A percentile compares a stretch with the other conserved stretches of the same genome.
Conservation (phyloP, 768 basidiomycete species). For the Amanita pseudoporphyria region DNA sequence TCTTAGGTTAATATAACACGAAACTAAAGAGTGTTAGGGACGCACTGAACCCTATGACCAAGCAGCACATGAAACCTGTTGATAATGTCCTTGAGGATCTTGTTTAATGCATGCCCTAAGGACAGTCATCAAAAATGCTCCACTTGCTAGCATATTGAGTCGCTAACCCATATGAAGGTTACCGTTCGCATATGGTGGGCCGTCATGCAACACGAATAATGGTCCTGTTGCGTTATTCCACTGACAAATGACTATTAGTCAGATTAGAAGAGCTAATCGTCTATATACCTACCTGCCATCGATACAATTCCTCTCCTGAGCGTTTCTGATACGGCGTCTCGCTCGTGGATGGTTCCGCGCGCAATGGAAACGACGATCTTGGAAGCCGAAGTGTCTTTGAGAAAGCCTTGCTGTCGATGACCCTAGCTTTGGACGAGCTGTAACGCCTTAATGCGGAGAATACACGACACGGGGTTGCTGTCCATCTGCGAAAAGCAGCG, state of each 20-base stretch:
- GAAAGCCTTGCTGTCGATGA: constrained; percentile 29
- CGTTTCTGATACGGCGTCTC: constrained; percentile 48
- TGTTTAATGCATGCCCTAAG: constrained; percentile 90
- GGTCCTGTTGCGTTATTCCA: constrained; percentile 55
- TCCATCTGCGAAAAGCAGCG: background rate
- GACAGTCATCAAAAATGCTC: background rate
- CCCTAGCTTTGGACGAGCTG: background rate
- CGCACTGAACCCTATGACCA: constrained; percentile 78
- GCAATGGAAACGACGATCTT: constrained; percentile 69
- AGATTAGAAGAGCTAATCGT: background rate
- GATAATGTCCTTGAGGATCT: constrained; percentile 93
- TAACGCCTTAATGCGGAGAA: background rate
- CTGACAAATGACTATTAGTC: constrained; percentile 24
- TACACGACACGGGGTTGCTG: background rate
- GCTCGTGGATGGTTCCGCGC: constrained; percentile 53
- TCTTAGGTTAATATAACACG: constrained; percentile 6
- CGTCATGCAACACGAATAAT: constrained; percentile 85
- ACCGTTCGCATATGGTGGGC: constrained; percentile 97
- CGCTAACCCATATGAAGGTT: constrained; percentile 83
- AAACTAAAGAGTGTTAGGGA: background rate
- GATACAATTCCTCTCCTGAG: constrained; percentile 70
- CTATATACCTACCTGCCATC: constrained; percentile 52
- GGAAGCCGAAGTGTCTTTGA: constrained; percentile 69
- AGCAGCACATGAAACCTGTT: constrained; percentile 77
- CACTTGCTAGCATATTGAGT: background rate